A percentile compares a stretch with the other conserved stretches of the same genome.
phyloP scores from a whole-genome alignment of 2,329 filamentous ascomycete genomes.

The Aspergillus intermedius region DNA sequence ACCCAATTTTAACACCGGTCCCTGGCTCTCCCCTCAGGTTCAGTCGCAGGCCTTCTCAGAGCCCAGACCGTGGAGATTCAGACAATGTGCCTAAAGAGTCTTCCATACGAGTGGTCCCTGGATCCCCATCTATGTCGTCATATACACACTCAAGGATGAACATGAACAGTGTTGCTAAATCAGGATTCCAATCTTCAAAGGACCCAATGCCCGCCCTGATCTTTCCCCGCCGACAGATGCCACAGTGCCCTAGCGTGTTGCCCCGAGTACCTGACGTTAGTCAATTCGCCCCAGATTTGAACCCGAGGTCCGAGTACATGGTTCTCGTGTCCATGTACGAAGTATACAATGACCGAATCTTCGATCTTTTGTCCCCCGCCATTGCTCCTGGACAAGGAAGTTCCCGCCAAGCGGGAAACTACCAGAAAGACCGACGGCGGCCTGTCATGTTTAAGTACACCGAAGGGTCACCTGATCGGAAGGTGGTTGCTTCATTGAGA shows the following conservation, averaged over 20 bases:
- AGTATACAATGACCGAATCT: constrained; percentile 97
- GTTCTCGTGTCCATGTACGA: constrained; percentile 97
- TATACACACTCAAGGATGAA: constrained; percentile 18
- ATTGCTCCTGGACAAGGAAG: constrained; percentile 36
- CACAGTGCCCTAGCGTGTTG: constrained; percentile 63
- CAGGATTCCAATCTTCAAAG: constrained; percentile 39
- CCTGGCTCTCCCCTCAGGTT: neutral
- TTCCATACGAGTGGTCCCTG: constrained; percentile 9
- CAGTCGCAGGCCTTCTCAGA: constrained; percentile 5
- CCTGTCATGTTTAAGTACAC: constrained; percentile 88
- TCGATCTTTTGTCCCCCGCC: constrained; percentile 69
- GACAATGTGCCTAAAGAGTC: constrained; percentile 6
- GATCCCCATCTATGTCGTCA: constrained; percentile 15
- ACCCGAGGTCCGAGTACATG: constrained; percentile 70
- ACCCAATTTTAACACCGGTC: neutral
- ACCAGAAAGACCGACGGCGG: constrained; percentile 65
- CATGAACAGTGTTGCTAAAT: constrained; percentile 30
- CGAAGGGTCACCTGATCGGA: constrained; percentile 80
- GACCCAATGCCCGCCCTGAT: constrained; percentile 53
- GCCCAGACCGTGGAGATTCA: neutral
- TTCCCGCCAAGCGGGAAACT: constrained; percentile 41
- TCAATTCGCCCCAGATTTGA: constrained; percentile 59
- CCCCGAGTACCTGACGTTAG: constrained; percentile 70
- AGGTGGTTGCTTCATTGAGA: constrained; percentile 83
- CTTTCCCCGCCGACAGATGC: constrained; percentile 51